Conservation (phyloP, 2,329 filamentous ascomycete genomes). For the Penicillium sp. region DNA sequence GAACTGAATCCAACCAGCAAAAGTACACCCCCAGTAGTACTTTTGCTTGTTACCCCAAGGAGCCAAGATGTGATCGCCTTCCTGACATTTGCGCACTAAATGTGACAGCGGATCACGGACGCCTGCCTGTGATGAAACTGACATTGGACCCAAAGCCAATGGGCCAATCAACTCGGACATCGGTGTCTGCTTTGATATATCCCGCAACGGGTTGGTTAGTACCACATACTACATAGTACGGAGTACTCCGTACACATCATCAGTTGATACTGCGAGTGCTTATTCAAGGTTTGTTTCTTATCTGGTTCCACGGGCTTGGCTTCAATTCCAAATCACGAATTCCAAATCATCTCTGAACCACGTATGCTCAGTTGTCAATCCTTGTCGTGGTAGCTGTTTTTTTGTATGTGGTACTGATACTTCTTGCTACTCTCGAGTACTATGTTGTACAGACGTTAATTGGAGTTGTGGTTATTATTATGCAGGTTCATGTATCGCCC, state of each 20-base stretch:
- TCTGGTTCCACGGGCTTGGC: neutral
- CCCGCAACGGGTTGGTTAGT: slow-evolving; percentile 5
- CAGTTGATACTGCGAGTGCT: neutral
- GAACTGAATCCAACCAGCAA: neutral
- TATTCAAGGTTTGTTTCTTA: neutral
- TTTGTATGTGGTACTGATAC: neutral
- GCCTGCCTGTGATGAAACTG: slow-evolving; percentile 10
- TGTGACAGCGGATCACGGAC: slow-evolving; percentile 18
- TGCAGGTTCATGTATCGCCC: neutral
- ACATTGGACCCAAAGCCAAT: neutral
- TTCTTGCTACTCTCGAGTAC: neutral
- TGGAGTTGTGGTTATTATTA: neutral
- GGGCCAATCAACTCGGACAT: slow-evolving; percentile 11
- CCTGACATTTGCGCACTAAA: slow-evolving; percentile 7
- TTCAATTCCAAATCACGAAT: slow-evolving; percentile 1
- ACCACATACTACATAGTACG: neutral
- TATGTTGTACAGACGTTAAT: neutral
- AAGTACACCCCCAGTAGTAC: slow-evolving; percentile 18
- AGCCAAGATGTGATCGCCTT: slow-evolving; percentile 8
- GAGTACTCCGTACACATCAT: neutral
- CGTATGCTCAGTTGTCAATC: neutral
- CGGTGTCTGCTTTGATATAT: slow-evolving; percentile 2
- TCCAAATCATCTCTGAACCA: neutral
- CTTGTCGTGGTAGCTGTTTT: neutral
- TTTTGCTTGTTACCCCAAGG: slow-evolving; percentile 13